phyloP scores from a whole-genome alignment of 2,329 filamentous ascomycete species.

The Fusarium palustre region DNA sequence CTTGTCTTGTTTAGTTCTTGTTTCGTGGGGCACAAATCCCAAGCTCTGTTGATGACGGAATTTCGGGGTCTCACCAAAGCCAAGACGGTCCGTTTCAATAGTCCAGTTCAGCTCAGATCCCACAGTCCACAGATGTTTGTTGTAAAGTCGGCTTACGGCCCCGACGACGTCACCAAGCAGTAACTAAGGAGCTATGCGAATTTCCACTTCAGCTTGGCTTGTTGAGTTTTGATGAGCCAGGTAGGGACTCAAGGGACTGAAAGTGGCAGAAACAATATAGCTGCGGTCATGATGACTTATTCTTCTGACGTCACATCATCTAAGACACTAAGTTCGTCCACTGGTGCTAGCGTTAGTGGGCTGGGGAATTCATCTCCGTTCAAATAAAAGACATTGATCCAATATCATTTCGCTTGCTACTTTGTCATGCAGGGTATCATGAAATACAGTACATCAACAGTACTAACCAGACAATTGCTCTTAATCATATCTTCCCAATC shows the following conservation, averaged over 20 bases:
- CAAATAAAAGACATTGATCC: conserved; percentile 23
- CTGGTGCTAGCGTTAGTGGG: conserved; percentile 2
- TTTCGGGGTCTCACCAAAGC: conserved; percentile 10
- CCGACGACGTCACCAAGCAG: conserved; percentile 25
- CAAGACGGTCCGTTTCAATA: conserved; percentile 13
- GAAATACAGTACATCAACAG: conserved; percentile 12
- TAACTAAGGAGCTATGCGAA: conserved; percentile 10
- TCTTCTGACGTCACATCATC: conserved; percentile 29
- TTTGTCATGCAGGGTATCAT: conserved; percentile 46
- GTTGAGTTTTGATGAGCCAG: conserved; percentile 14
- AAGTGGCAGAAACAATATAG: conserved; percentile 6
- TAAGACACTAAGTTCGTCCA: neutral
- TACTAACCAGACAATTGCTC: conserved; percentile 19
- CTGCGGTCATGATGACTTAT: conserved; percentile 15
- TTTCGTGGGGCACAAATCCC: conserved; percentile 4
- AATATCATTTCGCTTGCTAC: conserved; percentile 37
- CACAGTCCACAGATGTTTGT: neutral
- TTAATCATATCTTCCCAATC: conserved; percentile 19
- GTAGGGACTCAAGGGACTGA: neutral
- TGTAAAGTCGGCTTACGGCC: conserved; percentile 17
- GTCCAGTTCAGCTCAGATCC: neutral
- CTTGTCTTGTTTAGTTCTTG: conserved; percentile 15
- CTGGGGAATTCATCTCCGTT: conserved; percentile 16
- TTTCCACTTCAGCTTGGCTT: conserved; percentile 5
- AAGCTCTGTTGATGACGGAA: conserved; percentile 29